Percentiles rank a stretch among this genome's conserved stretches.
These are phyloP conservation scores for Hydrangea macrophylla DNA, from an alignment of 148 eudicot species.

Conservation along the genomic window DNA sequence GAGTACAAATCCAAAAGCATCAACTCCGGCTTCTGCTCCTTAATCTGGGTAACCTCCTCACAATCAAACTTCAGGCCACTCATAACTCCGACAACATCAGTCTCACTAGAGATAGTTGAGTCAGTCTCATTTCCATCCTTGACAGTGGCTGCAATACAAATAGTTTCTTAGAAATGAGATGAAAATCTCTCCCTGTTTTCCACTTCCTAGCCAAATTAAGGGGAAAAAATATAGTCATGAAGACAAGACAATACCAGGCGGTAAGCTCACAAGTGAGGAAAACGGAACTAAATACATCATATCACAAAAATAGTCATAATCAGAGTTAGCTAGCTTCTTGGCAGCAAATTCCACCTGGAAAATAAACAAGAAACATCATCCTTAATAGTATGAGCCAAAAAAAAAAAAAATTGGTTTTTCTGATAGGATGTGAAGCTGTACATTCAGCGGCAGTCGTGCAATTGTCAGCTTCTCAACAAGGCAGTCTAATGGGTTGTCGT, in stretches of 20 bases:
- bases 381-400: not conserved
- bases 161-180: not conserved
- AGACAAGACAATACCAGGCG: conserved; percentile 33
- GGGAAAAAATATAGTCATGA: too few relatives aligned
- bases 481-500: conserved; percentile 74
- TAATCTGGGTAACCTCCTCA: conserved; percentile 17
- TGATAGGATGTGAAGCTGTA: conserved; percentile 19
- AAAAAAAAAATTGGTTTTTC: not conserved
- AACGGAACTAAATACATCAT: conserved; percentile 55
- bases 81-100: conserved; percentile 19
- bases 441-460: conserved; percentile 37
- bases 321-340: conserved; percentile 22
- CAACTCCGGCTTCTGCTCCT: conserved; percentile 24
- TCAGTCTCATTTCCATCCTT: conserved; percentile 39
- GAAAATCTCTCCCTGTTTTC: not conserved
- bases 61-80: conserved; percentile 11
- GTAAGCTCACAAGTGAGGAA: conserved; percentile 43
- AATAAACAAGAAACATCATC: not conserved
- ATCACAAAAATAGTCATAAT: conserved; percentile 71
- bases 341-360: conserved; percentile 42
- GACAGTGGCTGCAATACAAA: conserved; percentile 27
- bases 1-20: conserved; percentile 51
- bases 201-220: not conserved
- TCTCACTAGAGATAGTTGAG: conserved; percentile 63
- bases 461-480: conserved; percentile 53